Evolutionary conservation across 495 filamentous ascomycete genomes (phyloP).

Genomic region (Evansstolkia leycettana): DNA sequence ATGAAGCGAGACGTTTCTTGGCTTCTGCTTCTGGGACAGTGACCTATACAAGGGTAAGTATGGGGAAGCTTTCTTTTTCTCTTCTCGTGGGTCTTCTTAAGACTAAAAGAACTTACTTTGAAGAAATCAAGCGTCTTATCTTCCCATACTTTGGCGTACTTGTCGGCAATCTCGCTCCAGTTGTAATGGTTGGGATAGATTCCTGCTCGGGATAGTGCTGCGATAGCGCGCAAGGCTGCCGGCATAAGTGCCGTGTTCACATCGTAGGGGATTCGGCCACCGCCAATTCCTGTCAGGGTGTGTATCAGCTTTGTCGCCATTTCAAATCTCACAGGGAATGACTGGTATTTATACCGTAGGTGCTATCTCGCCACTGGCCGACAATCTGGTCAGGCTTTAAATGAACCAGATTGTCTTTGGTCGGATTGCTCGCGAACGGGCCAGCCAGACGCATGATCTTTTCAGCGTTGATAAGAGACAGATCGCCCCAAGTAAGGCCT

Average conservation of each 20-base stretch:
- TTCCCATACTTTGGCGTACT: slow-evolving; percentile 50
- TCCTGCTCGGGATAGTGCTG: slow-evolving; percentile 33
- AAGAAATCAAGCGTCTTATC: slow-evolving; percentile 49
- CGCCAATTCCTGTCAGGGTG: slow-evolving; percentile 45
- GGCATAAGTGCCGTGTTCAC: slow-evolving; percentile 54
- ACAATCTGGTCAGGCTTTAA: slow-evolving; percentile 43
- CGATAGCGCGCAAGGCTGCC: slow-evolving; percentile 46
- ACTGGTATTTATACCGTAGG: slow-evolving; percentile 21
- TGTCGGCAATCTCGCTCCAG: slow-evolving; percentile 33
- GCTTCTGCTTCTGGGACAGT: slow-evolving; percentile 31
- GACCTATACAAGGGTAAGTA: too few relatives aligned
- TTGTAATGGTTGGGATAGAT: slow-evolving; percentile 35
- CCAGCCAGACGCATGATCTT: slow-evolving; percentile 44
- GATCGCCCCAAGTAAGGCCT: slow-evolving; percentile 38
- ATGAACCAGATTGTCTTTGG: slow-evolving; percentile 41
- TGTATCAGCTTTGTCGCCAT: background rate
- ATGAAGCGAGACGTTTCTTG: slow-evolving; percentile 30
- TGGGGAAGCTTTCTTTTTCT: too few relatives aligned
- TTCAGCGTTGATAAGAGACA: slow-evolving; percentile 39
- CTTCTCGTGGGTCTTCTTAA: too few relatives aligned
- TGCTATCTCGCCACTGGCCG: slow-evolving; percentile 52
- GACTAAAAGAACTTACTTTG: slow-evolving; percentile 14
- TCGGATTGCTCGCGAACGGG: slow-evolving; percentile 42
- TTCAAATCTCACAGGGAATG: background rate
- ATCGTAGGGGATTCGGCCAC: slow-evolving; percentile 51